Percentiles rank a stretch among this genome's conserved stretches.
These are phyloP conservation scores for Ceriops tagal DNA, from an alignment of 345 rosid genomes.

Conservation along the genomic window DNA sequence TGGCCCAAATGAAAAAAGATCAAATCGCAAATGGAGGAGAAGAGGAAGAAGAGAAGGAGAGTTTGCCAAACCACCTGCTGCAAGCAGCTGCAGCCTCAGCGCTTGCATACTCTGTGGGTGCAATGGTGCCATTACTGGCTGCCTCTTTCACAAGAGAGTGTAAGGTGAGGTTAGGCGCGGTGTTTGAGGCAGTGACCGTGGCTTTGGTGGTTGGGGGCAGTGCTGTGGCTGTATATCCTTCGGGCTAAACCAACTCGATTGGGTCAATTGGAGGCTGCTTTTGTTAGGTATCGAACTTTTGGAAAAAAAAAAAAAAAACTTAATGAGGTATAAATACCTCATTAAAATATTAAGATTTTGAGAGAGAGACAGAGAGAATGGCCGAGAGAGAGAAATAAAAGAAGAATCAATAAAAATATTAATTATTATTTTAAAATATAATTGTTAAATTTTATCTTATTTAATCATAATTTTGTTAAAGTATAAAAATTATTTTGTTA, in stretches of 20 bases:
- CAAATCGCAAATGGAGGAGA: conserved; percentile 10
- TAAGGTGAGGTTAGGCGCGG: conserved; percentile 52
- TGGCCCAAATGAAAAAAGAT: conserved; percentile 66
- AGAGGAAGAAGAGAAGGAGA: conserved; percentile 28
- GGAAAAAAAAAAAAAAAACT: no score
- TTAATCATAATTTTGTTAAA: no score
- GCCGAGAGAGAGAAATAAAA: no score
- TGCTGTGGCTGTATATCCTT: conserved; percentile 71
- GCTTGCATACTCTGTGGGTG: conserved; percentile 70
- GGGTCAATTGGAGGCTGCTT: conserved; percentile 31
- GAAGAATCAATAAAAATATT: no score
- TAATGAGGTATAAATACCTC: no score
- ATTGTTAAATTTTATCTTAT: no score
- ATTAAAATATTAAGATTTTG: no score
- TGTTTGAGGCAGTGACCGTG: conserved; percentile 57
- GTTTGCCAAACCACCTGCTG: conserved; percentile 57
- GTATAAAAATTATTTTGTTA: no score
- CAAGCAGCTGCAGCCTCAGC: conserved; percentile 91
- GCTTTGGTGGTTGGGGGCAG: conserved; percentile 72
- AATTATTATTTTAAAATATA: no score
- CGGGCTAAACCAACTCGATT: conserved; percentile 68
- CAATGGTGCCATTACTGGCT: conserved; percentile 74
- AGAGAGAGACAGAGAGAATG: no score
- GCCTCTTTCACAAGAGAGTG: conserved; percentile 69
- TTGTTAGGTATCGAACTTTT: no score